phyloP scores from a whole-genome alignment of 257 asterid species.

The Salvia miltiorrhiza region DNA sequence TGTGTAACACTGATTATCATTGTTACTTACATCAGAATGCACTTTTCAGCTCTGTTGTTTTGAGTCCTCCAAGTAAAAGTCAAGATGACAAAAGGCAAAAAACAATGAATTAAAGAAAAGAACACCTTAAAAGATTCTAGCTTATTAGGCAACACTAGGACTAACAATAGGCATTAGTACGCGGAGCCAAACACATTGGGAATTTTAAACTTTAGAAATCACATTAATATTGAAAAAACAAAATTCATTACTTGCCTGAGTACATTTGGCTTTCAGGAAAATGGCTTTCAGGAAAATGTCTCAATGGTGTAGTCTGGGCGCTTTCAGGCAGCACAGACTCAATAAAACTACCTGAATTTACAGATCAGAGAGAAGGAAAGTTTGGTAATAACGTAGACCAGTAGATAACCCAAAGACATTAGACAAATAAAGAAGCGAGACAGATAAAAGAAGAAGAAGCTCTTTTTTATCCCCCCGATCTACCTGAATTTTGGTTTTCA shows the following conservation, averaged over 20 bases:
- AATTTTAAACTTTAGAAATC: background rate
- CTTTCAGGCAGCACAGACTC: conserved; percentile 78
- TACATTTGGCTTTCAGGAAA: conserved; percentile 40
- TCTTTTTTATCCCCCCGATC: background rate
- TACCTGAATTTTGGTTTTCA: no score
- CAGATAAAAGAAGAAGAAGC: background rate
- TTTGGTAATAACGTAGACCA: background rate
- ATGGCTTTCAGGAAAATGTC: conserved; percentile 38
- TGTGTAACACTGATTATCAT: background rate
- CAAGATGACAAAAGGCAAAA: background rate
- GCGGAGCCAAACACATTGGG: background rate
- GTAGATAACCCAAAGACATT: conserved; percentile 12
- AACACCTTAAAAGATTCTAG: background rate
- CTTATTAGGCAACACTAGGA: conserved; percentile 2
- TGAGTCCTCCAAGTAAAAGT: background rate
- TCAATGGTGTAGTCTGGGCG: conserved; percentile 56
- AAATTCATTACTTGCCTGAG: conserved; percentile 46
- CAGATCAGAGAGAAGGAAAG: conserved; percentile 16
- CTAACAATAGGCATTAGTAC: background rate
- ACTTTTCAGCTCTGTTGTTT: background rate
- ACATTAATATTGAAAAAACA: background rate
- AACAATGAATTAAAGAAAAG: background rate
- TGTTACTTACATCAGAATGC: background rate
- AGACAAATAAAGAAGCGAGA: background rate
- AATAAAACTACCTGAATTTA: conserved; percentile 70